Conservation (phyloP, 2,329 filamentous ascomycete species). For the Fulvia fulva region DNA sequence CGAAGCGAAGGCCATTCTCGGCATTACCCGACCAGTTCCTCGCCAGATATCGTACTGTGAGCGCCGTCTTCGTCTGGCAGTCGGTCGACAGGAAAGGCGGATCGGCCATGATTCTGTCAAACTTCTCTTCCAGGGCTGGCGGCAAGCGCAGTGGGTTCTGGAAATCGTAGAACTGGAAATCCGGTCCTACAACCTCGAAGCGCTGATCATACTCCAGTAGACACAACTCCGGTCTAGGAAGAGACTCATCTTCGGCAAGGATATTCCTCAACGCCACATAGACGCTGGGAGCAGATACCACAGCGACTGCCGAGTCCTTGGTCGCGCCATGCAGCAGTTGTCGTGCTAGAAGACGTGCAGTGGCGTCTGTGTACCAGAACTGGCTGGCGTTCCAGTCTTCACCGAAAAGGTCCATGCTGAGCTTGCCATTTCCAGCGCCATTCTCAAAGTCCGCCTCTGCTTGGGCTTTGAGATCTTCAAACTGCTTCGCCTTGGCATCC, state of each 20-base stretch:
- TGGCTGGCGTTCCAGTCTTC: conserved; percentile 76
- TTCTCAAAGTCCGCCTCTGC: conserved; percentile 54
- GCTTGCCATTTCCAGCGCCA: conserved; percentile 25
- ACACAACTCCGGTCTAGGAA: conserved; percentile 54
- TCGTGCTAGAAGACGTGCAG: conserved; percentile 59
- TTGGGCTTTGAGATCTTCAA: conserved; percentile 62
- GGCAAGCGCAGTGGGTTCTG: conserved; percentile 60
- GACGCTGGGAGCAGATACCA: conserved; percentile 71
- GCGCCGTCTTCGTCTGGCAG: conserved; percentile 74
- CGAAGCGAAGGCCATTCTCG: conserved; percentile 40
- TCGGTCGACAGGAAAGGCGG: conserved; percentile 77
- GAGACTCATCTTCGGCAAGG: conserved; percentile 19
- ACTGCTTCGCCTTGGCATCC: conserved; percentile 61
- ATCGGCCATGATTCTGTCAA: conserved; percentile 70
- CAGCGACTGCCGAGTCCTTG: conserved; percentile 54
- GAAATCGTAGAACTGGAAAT: conserved; percentile 74
- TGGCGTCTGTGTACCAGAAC: conserved; percentile 75
- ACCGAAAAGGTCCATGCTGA: conserved; percentile 66
- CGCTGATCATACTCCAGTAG: conserved; percentile 72
- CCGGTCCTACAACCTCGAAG: conserved; percentile 70
- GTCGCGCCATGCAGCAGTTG: conserved; percentile 62
- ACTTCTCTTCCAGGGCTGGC: conserved; percentile 57
- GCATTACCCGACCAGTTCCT: conserved; percentile 41
- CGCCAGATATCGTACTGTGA: conserved; percentile 71
- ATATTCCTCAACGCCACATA: conserved; percentile 74